Evolutionary conservation across 257 asterid species (phyloP), one percentile per base, ranked within the genome.

Genomic region (Misopates orontium): DNA sequence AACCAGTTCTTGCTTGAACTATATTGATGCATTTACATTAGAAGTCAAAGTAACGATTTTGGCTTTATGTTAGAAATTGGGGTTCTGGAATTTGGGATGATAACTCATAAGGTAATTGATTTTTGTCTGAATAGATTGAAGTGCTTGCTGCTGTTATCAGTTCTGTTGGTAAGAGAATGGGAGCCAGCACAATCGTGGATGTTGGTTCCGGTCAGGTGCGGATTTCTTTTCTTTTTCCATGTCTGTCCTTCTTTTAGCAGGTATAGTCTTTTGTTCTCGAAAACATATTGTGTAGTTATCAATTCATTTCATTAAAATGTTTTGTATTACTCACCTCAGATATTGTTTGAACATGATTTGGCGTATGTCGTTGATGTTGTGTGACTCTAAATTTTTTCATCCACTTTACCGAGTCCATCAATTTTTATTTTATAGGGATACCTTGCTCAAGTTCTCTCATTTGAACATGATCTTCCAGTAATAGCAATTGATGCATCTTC

Each of bases 161-260:
- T 68, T 82, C 84, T 54, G 47, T 84, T 70, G 86, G 96, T 67
- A 68, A 71, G 75, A 73, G 73, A 69, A 84, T 81, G 77, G 96
- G 90, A 54, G 81, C 83, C 40, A 51, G 32, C 45, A 80, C 84
- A 36, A 32, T 91, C 60, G 79, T 89, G 56, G 98, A 91, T 74
- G 95, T 89, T 65, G 98, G 98, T 57, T 83, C 98, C 48, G 98
- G 98, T 59, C 98, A 91, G 96, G 98, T 91, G 69, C 56, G 77
- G 41, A 18, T 47, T 36, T 60, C 68, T 60, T 42, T 76, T 31
- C 54, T 47, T 60, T 58, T 15, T 54, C 12, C 2, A 44, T 42
- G 48, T 60, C 19, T 16, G 24, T 49, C 45, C 16, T 36, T 52
- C 58, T 13, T 18, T 52, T 53, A 25, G 11, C 3, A 22, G 42